phyloP scores from a whole-genome alignment of 257 asterid species.

The Solanum rostratum region DNA sequence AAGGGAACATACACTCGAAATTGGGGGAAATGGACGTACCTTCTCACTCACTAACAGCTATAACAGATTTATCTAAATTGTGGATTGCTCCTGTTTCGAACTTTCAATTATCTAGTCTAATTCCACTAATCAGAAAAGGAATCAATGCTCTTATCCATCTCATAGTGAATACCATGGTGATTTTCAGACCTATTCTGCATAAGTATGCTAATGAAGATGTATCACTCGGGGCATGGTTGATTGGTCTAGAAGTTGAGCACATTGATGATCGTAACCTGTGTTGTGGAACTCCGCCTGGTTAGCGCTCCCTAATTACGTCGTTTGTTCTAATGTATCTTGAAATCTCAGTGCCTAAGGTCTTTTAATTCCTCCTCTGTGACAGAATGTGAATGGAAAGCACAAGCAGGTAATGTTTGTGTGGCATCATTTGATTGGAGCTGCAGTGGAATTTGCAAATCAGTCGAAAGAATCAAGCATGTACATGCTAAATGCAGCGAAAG shows the following conservation, averaged over 20 bases:
- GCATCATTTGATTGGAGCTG: constrained; percentile 3
- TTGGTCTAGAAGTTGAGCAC: constrained; percentile 1
- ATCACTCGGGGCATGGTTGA: neutral
- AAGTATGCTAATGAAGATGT: constrained; percentile 1
- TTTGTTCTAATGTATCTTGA: neutral
- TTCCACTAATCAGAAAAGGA: neutral
- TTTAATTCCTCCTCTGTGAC: neutral
- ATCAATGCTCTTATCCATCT: neutral
- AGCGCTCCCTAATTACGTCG: neutral
- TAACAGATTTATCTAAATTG: neutral
- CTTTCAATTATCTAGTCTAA: neutral
- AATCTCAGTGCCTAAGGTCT: neutral
- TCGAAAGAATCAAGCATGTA: neutral
- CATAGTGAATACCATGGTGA: neutral
- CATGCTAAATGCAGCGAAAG: neutral
- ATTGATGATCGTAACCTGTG: constrained; percentile 1
- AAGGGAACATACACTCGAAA: neutral
- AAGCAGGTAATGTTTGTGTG: neutral
- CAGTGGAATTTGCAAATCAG: neutral
- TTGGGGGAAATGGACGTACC: neutral
- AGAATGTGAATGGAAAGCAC: neutral
- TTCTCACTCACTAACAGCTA: neutral
- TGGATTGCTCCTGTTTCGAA: neutral
- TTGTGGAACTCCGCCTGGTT: neutral
- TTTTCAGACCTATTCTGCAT: neutral